Evolutionary conservation across 306 rosid species (phyloP), one percentile per base, ranked within the genome.

Genomic region (Albizia julibrissin): DNA sequence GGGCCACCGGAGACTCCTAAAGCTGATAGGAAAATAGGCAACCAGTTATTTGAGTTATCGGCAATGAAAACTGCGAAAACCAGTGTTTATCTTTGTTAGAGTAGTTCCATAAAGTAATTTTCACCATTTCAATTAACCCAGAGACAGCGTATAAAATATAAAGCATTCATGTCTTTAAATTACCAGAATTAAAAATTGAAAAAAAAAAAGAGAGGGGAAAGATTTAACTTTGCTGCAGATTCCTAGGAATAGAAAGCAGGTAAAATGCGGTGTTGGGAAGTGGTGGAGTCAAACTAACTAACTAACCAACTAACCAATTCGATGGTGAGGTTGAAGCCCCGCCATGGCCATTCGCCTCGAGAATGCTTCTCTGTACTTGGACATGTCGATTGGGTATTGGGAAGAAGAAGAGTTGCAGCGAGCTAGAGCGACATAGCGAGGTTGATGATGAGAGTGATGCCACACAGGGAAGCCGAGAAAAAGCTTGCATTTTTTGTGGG

Each of bases 1-100:
- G 97, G 98, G 74, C 99, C 99, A 80, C 99, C 99, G n/a, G 98
- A 93, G 42, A 95, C 99, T 79, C 98, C 99, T 87, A 95, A 64
- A 77, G 98, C 98, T 95, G 80, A 76, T 29, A 39, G 56, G 33
- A 68, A 75, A 86, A 50, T 19, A 77, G 64, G 70, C 69, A 84
- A 26, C 62, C 9, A 8, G 26, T 56, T n/a, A 22, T 29, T 72
- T 34, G 78, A 58, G 58, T 46, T 29, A 62, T 67, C 8, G 74
- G 31, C 52, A 33, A 61, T 21, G 42, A 29, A 49, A 29, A 77
- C 47, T 24, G 10, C 15, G 75, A 12, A 80, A 80, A 19, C 39
- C 10, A 0, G 21, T 5, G 10, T 7, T 0, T 11, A 2, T 12
- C 13, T 66, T 78, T 44, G 33, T 42, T 39, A 39, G 65, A 69